phyloP scores from a whole-genome alignment of 805 yeast genomes.

The Komagataella kurtzmanii region DNA sequence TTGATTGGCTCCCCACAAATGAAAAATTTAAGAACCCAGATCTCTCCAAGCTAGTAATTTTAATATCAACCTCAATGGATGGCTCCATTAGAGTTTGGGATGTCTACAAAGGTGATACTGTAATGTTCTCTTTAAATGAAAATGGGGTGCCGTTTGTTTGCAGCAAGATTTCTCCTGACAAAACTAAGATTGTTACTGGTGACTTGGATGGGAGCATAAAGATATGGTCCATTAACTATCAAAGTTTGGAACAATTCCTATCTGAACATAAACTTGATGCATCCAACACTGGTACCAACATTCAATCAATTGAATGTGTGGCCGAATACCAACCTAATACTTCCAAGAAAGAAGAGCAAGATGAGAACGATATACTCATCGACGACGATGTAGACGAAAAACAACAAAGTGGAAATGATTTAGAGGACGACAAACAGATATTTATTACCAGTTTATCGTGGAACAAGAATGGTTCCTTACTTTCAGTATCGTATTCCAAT shows the following conservation, averaged over 20 bases:
- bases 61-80: constrained; percentile 49
- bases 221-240: constrained; percentile 22
- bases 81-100: constrained; percentile 64
- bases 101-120: constrained; percentile 24
- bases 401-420: neutral
- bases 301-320: neutral
- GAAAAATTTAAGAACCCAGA: neutral
- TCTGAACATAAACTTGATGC: neutral
- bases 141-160: constrained; percentile 44
- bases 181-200: constrained; percentile 42
- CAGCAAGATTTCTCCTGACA: constrained; percentile 38
- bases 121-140: constrained; percentile 20
- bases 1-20: constrained; percentile 37
- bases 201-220: constrained; percentile 49
- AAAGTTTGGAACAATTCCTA: neutral
- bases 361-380: neutral
- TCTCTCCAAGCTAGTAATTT: neutral
- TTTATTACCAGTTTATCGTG: constrained; percentile 1
- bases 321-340: neutral
- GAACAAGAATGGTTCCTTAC: neutral
- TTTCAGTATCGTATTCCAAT: constrained; percentile 1
- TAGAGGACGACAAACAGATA: neutral
- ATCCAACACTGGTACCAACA: neutral
- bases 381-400: neutral
- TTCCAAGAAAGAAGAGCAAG: neutral